Conservation (phyloP, 1,284 basidiomycete genomes). For the Ganoderma resinaceum region DNA sequence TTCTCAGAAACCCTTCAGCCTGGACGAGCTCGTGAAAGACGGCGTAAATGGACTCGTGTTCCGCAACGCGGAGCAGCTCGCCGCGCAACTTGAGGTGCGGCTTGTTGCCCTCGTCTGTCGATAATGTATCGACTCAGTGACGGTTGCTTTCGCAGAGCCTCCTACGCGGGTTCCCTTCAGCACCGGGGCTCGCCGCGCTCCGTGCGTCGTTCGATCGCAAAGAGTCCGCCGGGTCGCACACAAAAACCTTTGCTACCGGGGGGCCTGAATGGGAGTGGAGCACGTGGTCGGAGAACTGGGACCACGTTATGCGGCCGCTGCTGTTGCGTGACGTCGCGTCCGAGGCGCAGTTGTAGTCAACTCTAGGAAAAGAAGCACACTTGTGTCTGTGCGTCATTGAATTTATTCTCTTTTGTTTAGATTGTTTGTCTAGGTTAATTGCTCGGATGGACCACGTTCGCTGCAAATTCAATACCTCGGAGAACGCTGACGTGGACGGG, state of each 20-base stretch:
- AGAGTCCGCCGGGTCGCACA: slow-evolving; percentile 9
- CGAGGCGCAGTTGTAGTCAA: slow-evolving; percentile 18
- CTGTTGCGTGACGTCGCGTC: slow-evolving; percentile 56
- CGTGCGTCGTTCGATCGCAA: slow-evolving; percentile 48
- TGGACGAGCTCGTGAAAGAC: slow-evolving; percentile 88
- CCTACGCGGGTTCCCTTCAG: slow-evolving; percentile 66
- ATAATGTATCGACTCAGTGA: not conserved
- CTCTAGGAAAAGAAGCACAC: not conserved
- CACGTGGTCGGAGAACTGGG: slow-evolving; percentile 90
- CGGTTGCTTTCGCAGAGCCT: slow-evolving; percentile 39
- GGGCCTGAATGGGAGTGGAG: slow-evolving; percentile 62
- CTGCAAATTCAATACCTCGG: not conserved
- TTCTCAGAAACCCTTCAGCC: slow-evolving; percentile 49
- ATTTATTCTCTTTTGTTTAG: not conserved
- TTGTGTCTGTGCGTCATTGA: not conserved
- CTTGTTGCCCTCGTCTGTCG: not conserved
- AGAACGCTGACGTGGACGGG: too few relatives aligned
- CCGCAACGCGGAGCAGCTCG: slow-evolving; percentile 71
- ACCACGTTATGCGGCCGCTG: slow-evolving; percentile 67
- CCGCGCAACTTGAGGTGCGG: slow-evolving; percentile 75
- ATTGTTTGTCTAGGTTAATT: not conserved
- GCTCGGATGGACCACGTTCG: not conserved
- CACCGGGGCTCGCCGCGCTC: slow-evolving; percentile 56
- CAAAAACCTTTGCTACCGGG: not conserved
- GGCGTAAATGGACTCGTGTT: slow-evolving; percentile 88